Conservation (phyloP, 768 basidiomycete species). For the Cyclocybe aegerita region DNA sequence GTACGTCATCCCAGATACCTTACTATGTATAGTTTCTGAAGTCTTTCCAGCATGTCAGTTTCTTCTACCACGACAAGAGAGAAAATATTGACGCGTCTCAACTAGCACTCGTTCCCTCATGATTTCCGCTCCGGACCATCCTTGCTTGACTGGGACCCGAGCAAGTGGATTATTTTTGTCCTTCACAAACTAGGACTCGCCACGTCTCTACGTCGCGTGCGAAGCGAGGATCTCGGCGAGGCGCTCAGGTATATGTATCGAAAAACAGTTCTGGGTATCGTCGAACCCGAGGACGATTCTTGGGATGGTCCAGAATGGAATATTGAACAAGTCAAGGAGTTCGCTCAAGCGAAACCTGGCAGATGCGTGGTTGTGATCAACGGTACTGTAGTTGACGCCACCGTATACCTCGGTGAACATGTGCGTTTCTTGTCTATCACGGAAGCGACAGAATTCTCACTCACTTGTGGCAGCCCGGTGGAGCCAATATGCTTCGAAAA, state of each 20-base stretch:
- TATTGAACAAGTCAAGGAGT: constrained; percentile 28
- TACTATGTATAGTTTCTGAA: background rate
- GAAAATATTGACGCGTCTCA: background rate
- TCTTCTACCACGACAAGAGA: background rate
- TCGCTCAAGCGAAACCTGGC: constrained; percentile 28
- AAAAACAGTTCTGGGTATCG: constrained; percentile 25
- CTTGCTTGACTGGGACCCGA: constrained; percentile 71
- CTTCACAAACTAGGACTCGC: constrained; percentile 51
- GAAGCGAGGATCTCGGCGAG: constrained; percentile 45
- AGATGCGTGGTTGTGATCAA: constrained; percentile 57
- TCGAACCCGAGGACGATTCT: constrained; percentile 16
- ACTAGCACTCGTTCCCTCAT: constrained; percentile 73
- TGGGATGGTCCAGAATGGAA: constrained; percentile 47
- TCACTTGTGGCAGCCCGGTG: constrained; percentile 54
- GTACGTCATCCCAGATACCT: constrained; percentile 34
- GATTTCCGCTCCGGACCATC: constrained; percentile 74
- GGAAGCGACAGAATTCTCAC: background rate
- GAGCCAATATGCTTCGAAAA: constrained; percentile 48
- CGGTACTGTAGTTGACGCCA: constrained; percentile 61
- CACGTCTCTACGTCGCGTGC: constrained; percentile 47
- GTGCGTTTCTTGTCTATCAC: constrained; percentile 37
- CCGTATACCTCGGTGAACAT: constrained; percentile 63
- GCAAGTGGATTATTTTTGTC: constrained; percentile 71
- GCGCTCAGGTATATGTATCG: constrained; percentile 48
- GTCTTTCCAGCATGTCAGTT: constrained; percentile 39